These are phyloP conservation scores for Baudoinia panamericana DNA, from an alignment of 495 filamentous ascomycete species.

Conservation along the genomic window DNA sequence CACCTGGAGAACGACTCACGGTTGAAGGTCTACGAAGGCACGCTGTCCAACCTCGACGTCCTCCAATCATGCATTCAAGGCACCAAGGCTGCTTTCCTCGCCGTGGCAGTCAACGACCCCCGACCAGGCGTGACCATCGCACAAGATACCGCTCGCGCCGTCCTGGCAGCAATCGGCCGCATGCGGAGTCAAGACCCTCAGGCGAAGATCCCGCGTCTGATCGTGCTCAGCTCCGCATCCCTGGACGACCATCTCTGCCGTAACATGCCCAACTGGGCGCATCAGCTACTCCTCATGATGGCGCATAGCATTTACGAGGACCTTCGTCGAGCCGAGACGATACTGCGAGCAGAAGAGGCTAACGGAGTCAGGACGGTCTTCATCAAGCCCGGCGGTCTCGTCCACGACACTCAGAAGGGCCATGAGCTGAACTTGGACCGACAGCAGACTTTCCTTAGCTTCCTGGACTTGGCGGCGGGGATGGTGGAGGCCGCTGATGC, in stretches of 20 bases:
- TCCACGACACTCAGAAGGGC: constrained; percentile 29
- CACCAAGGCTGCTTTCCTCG: constrained; percentile 28
- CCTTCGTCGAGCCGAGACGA: constrained; percentile 26
- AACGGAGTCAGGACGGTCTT: constrained; percentile 31
- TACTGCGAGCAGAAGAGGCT: constrained; percentile 28
- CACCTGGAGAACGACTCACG: constrained; percentile 15
- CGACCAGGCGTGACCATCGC: constrained; percentile 27
- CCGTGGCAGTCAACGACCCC: constrained; percentile 30
- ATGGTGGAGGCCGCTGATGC: constrained; percentile 38
- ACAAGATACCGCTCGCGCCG: constrained; percentile 24
- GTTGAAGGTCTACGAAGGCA: constrained; percentile 31
- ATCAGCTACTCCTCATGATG: constrained; percentile 20
- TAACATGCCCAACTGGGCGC: constrained; percentile 22
- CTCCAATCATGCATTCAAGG: constrained; percentile 26
- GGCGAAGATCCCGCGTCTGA: constrained; percentile 26
- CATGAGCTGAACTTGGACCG: constrained; percentile 31
- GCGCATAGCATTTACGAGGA: constrained; percentile 31
- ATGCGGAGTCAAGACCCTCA: constrained; percentile 5
- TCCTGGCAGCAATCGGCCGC: constrained; percentile 28
- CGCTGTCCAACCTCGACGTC: constrained; percentile 27
- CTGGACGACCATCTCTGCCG: constrained; percentile 27
- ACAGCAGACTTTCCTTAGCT: constrained; percentile 29
- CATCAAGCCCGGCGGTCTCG: constrained; percentile 35
- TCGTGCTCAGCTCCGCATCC: constrained; percentile 32
- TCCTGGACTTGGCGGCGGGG: constrained; percentile 34